A percentile compares a stretch with the other conserved stretches of the same genome.
Evolutionary conservation across 345 rosid genomes (phyloP).

Genomic region (Populus tremula): DNA sequence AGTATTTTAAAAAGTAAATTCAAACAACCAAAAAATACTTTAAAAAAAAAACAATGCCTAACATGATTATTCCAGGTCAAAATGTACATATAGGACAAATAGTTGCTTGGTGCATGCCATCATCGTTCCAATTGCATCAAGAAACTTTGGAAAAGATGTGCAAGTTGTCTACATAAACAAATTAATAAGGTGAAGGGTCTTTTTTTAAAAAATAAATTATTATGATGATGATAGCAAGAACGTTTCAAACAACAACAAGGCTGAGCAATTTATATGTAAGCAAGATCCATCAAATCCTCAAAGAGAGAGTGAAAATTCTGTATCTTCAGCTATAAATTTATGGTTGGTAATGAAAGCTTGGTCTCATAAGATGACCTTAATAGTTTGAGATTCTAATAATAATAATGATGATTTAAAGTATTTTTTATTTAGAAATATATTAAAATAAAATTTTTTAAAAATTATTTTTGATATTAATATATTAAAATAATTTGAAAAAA

Average conservation of each 20-base stretch:
- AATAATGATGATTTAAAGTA: too few relatives aligned
- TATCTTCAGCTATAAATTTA: neutral
- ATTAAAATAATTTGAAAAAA: accelerated
- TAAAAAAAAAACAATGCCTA: too few relatives aligned
- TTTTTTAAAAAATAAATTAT: too few relatives aligned
- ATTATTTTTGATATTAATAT: accelerated
- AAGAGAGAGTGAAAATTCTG: too few relatives aligned
- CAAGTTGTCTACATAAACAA: neutral
- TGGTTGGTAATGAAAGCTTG: neutral
- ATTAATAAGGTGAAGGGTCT: too few relatives aligned
- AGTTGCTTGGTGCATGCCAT: neutral
- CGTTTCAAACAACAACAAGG: neutral
- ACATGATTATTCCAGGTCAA: neutral
- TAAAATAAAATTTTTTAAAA: too few relatives aligned
- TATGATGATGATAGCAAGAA: neutral
- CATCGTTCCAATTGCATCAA: neutral
- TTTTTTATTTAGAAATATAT: too few relatives aligned
- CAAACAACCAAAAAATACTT: too few relatives aligned
- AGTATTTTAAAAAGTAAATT: too few relatives aligned
- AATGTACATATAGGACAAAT: neutral
- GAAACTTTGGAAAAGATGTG: neutral
- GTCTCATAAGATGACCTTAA: neutral
- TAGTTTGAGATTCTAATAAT: too few relatives aligned
- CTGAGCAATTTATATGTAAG: neutral
- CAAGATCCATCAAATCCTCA: neutral